Base-by-base conservation (phyloP, 2,329 filamentous ascomycete species). In the Claviceps africana region DNA sequence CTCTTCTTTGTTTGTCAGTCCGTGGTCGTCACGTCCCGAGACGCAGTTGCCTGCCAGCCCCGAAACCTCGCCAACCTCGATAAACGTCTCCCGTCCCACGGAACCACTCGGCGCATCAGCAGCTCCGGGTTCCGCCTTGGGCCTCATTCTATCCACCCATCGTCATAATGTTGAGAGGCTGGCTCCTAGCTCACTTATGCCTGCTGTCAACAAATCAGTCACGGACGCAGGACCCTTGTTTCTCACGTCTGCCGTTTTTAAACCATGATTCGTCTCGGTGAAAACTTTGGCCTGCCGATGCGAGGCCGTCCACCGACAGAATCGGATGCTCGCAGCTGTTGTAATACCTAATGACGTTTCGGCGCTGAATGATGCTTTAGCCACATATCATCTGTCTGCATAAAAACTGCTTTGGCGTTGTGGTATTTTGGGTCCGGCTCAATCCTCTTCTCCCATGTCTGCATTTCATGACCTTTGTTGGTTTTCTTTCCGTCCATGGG, bases 211-310 rank as follows among this genome's bases (percentile, higher is more conserved):
- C 2, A 59, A 58, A 21, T 19, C 37, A 8, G 39, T 9, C 21
- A 37, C 48, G 17, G 59, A 58, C 7, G 59, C 62, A 21, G 63
- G 63, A 22, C 64, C 76, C 25, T 70, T n/a, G n/a, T n/a, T 77
- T 49, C 69, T 79, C 45, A 72, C 73, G 46, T 72, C 67, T 46
- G 73, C 74, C 42, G 75, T 77, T 37, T 78, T 77, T 61, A 69
- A 70, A 51, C 72, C 73, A 44, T 65, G 57, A 64, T 51, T 51
- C 10, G 15, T 35, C 0, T 22, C 25, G 22, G 28, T n/a, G 42
- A 6, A 22, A 7, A 17, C 13, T 17, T 25, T 25, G 22, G 17
- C 3, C 9, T 25, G 1, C 21, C 22, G 21, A 44, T 17, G 3
- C 25, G 25, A 25, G 5, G 25, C 25, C 35, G 35, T 37, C 17